These are phyloP conservation scores for Rhazya stricta DNA, from an alignment of 257 asterid species.

Conservation along the genomic window DNA sequence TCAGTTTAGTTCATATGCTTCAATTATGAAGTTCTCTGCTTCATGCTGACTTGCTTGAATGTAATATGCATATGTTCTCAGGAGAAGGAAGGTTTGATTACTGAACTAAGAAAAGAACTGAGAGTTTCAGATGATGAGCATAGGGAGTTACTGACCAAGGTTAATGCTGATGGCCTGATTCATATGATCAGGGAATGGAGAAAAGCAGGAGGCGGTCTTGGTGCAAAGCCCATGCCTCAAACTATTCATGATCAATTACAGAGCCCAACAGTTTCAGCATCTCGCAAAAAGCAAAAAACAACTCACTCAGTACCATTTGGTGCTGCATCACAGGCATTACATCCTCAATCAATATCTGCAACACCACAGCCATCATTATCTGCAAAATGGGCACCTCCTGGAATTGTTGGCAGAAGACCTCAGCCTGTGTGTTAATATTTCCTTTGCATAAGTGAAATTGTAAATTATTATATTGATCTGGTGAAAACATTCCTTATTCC, in stretches of 20 bases:
- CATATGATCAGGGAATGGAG: conserved; percentile 96
- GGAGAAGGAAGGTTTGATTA: conserved; percentile 96
- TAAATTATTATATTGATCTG: not conserved
- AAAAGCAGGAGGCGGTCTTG: conserved; percentile 58
- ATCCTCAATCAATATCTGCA: conserved; percentile 40
- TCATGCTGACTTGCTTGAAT: conserved; percentile 11
- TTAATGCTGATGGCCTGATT: conserved; percentile 80
- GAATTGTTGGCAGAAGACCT: conserved; percentile 42
- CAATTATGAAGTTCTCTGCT: not conserved
- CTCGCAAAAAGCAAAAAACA: conserved; percentile 78
- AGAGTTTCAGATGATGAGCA: conserved; percentile 99
- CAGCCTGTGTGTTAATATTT: conserved; percentile 20
- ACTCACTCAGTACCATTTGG: conserved; percentile 51
- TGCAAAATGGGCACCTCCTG: conserved; percentile 59
- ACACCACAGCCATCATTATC: conserved; percentile 41
- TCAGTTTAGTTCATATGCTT: conserved; percentile 1
- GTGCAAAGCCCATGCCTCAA: conserved; percentile 12
- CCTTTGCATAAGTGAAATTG: not conserved
- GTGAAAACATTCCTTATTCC: not conserved
- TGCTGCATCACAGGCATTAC: conserved; percentile 42
- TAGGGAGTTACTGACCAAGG: conserved; percentile 73
- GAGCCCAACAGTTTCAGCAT: conserved; percentile 63
- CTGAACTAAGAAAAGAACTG: conserved; percentile 92
- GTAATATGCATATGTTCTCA: conserved; percentile 26
- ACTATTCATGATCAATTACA: conserved; percentile 55